A percentile compares a stretch with the other conserved stretches of the same genome.
Evolutionary conservation across 2,329 filamentous ascomycete species (phyloP).

Genomic region (Incumbomyces delicatus): DNA sequence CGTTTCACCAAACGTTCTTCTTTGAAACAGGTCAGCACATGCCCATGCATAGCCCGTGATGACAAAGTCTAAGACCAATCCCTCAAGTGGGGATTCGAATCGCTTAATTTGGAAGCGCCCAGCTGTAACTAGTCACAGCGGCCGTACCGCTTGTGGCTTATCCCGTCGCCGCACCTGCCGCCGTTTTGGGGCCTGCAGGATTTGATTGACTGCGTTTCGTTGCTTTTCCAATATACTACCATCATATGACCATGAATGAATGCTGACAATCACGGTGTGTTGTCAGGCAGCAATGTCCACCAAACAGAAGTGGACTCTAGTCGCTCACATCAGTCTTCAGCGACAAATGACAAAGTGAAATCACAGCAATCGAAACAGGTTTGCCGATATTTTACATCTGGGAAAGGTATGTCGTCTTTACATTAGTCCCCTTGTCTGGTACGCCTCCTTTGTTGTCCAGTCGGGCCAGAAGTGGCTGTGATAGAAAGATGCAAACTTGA

Average conservation of each 20-base stretch:
- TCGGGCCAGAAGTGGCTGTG: slow-evolving; percentile 12
- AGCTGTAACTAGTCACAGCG: too few relatives aligned
- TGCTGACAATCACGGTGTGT: slow-evolving; percentile 7
- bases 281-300: slow-evolving; percentile 5
- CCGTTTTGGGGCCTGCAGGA: background rate
- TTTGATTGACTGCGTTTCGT: slow-evolving; percentile 2
- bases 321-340: slow-evolving; percentile 1
- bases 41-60: too few relatives aligned
- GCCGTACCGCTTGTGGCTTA: too few relatives aligned
- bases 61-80: too few relatives aligned
- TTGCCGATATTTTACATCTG: slow-evolving; percentile 32
- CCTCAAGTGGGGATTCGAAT: too few relatives aligned
- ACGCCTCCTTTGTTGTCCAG: slow-evolving; percentile 1
- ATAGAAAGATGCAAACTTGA: background rate
- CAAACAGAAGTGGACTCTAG: slow-evolving; percentile 5
- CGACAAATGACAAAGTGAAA: slow-evolving; percentile 1
- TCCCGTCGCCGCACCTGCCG: background rate
- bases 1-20: background rate
- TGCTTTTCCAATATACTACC: background rate
- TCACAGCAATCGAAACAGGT: slow-evolving; percentile 2
- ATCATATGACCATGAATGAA: slow-evolving; percentile 5
- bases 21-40: too few relatives aligned
- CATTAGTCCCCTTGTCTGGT: slow-evolving; percentile 3
- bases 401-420: slow-evolving; percentile 28
- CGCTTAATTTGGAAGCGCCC: background rate